These are phyloP conservation scores for Actinomortierella wolfii DNA, from an alignment of 371 early-diverging fungal species.

Conservation along the genomic window DNA sequence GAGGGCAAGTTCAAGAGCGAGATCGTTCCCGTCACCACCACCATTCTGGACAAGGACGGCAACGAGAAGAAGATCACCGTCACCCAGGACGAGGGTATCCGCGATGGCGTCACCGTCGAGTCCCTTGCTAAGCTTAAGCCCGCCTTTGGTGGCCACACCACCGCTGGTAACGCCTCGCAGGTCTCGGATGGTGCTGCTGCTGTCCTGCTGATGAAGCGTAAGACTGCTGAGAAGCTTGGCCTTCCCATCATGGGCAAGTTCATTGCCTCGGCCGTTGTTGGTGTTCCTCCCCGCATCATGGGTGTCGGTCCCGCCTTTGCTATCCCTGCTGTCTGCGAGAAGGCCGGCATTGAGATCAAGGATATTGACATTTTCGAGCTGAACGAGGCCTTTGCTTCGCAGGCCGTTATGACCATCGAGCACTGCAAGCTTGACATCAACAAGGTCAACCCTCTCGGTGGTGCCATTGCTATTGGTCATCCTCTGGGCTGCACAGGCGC, in stretches of 20 bases:
- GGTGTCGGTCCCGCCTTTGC: slow-evolving; percentile 96
- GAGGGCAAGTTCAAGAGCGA: slow-evolving; percentile 92
- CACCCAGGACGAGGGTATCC: slow-evolving; percentile 93
- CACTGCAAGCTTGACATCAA: slow-evolving; percentile 81
- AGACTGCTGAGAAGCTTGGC: slow-evolving; percentile 87
- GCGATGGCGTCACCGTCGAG: slow-evolving; percentile 81
- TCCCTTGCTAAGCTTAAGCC: slow-evolving; percentile 87
- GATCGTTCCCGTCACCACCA: slow-evolving; percentile 88
- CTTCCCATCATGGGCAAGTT: slow-evolving; percentile 89
- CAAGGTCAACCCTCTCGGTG: slow-evolving; percentile 98
- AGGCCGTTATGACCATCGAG: slow-evolving; percentile 92
- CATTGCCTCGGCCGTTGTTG: slow-evolving; percentile 88
- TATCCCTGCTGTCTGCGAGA: slow-evolving; percentile 88
- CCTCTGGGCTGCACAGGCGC: slow-evolving; percentile 95
- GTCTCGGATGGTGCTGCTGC: slow-evolving; percentile 99
- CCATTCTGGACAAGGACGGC: slow-evolving; percentile 72
- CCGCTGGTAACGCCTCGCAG: slow-evolving; percentile 98
- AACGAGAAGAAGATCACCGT: slow-evolving; percentile 69
- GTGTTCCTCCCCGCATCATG: slow-evolving; percentile 95
- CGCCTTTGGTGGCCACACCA: slow-evolving; percentile 89
- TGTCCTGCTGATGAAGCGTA: slow-evolving; percentile 94
- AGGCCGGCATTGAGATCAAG: slow-evolving; percentile 77
- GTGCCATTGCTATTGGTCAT: slow-evolving; percentile 98
- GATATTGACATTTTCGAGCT: slow-evolving; percentile 89
- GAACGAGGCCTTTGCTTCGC: slow-evolving; percentile 99